Conservation (phyloP, 345 rosid species). For the Gossypium bickii region DNA sequence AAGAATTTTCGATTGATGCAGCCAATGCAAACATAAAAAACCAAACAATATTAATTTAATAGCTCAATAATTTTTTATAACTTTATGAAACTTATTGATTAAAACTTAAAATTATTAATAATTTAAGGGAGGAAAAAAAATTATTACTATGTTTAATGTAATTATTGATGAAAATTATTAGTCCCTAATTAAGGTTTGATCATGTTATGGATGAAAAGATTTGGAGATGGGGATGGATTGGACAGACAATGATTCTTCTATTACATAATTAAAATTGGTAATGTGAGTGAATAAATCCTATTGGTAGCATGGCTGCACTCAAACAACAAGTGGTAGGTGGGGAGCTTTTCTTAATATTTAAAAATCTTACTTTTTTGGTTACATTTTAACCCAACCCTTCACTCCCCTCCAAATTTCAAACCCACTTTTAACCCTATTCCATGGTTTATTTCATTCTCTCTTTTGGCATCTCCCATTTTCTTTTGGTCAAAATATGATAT, state of each 20-base stretch:
- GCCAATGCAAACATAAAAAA: no score
- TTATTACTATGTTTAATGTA: no score
- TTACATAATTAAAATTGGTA: not conserved
- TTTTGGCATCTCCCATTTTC: not conserved
- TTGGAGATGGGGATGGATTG: not conserved
- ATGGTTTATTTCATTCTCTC: not conserved
- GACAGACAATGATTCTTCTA: not conserved
- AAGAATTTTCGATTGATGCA: no score
- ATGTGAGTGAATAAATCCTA: conserved; percentile 22
- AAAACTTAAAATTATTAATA: no score
- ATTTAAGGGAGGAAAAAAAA: no score
- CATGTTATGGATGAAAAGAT: not conserved
- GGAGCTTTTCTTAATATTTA: not conserved
- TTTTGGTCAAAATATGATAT: no score
- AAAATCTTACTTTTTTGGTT: not conserved
- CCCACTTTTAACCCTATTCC: not conserved
- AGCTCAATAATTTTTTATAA: no score
- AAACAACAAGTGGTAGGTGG: conserved; percentile 47
- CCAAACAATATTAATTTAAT: no score
- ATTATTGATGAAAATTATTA: not conserved
- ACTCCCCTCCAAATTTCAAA: not conserved
- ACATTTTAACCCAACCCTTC: conserved; percentile 21
- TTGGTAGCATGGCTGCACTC: conserved; percentile 37
- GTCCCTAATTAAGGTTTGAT: no score
- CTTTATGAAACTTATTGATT: fast-evolving